Evolutionary conservation across 192 early-diverging fungal genomes (phyloP).

Genomic region (Backusella liffmaniae): DNA sequence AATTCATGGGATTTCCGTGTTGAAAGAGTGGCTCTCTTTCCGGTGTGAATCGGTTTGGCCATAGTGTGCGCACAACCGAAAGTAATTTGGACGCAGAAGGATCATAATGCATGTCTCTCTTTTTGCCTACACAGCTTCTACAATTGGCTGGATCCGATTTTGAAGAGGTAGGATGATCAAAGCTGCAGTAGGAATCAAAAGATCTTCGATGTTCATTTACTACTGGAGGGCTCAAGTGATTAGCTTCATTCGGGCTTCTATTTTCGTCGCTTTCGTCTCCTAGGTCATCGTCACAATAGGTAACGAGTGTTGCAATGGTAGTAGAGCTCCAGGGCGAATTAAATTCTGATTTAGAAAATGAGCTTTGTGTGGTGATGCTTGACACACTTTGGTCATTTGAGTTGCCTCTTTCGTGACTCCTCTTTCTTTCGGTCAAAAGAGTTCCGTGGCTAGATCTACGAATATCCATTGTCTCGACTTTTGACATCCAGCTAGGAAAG

Average conservation of each 20-base stretch:
- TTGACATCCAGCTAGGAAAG: conserved; percentile 13
- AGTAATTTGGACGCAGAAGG: neutral
- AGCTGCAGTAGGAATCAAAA: conserved; percentile 12
- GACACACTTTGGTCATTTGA: conserved; percentile 1
- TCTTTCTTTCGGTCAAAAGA: neutral
- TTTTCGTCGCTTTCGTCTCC: neutral
- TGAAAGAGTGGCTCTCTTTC: neutral
- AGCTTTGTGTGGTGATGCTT: conserved; percentile 5
- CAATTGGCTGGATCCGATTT: conserved; percentile 15
- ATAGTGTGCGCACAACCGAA: neutral
- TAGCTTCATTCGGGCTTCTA: neutral
- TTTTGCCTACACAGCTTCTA: conserved; percentile 6
- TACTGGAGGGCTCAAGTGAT: neutral
- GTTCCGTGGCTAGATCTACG: neutral
- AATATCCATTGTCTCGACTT: conserved; percentile 5
- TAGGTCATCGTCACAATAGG: neutral
- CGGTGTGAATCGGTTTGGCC: neutral
- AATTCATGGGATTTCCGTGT: neutral
- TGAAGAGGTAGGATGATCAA: conserved; percentile 15
- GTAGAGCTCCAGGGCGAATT: conserved; percentile 7
- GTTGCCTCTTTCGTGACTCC: neutral
- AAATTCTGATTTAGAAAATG: neutral
- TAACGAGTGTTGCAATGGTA: conserved; percentile 8
- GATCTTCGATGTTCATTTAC: neutral
- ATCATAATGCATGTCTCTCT: neutral